A percentile compares a stretch with the other conserved stretches of the same genome.
Evolutionary conservation across 441 rosid genomes (phyloP).

Genomic region (Gossypium trilobum): DNA sequence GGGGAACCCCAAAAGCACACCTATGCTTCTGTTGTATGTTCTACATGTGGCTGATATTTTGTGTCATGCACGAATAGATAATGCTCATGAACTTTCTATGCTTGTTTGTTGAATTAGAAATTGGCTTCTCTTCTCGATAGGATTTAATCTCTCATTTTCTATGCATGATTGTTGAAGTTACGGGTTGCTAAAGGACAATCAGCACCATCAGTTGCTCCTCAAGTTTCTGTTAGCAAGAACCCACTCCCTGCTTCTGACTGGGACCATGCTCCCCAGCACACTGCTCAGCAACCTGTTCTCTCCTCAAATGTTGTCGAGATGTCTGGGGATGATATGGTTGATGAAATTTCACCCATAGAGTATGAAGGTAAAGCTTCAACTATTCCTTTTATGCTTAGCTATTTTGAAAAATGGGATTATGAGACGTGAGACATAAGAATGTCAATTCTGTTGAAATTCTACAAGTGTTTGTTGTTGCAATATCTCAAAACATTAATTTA

Average conservation of each 20-base stretch:
- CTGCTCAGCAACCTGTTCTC: constrained; percentile 21
- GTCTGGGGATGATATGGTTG: constrained; percentile 28
- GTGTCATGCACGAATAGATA: neutral
- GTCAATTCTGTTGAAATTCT: neutral
- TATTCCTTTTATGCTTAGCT: neutral
- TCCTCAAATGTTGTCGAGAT: constrained; percentile 31
- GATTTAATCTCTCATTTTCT: neutral
- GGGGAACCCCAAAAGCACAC: constrained; percentile 54
- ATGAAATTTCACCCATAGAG: constrained; percentile 36
- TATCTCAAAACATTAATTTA: neutral
- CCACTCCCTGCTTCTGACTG: constrained; percentile 30
- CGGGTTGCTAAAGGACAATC: constrained; percentile 48
- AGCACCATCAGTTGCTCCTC: constrained; percentile 28
- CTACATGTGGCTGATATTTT: constrained; percentile 11
- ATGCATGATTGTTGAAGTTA: constrained; percentile 26
- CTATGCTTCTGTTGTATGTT: constrained; percentile 64
- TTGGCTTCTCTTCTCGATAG: neutral
- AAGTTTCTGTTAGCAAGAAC: constrained; percentile 32
- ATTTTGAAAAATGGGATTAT: neutral
- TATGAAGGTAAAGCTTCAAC: constrained; percentile 39
- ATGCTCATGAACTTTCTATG: neutral
- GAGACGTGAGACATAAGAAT: constrained; percentile 1
- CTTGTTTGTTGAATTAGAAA: neutral
- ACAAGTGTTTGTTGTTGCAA: neutral
- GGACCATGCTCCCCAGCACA: constrained; percentile 31